Conservation (phyloP, 345 rosid species). For the Streptanthus diversifolius region DNA sequence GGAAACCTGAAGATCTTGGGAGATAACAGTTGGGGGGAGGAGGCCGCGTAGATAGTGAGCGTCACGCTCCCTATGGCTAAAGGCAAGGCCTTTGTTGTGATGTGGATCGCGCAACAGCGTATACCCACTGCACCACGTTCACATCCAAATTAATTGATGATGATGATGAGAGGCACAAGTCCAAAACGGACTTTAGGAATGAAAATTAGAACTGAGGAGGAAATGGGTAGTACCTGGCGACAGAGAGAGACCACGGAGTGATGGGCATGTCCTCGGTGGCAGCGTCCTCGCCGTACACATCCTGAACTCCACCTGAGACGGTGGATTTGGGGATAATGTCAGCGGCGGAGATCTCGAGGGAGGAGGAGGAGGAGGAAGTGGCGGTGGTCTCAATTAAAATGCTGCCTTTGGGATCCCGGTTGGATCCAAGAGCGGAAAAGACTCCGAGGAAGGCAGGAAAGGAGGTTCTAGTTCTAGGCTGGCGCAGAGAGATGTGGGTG, state of each 20-base stretch:
- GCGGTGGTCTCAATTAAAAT: slow-evolving; percentile 44
- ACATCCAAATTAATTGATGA: not conserved
- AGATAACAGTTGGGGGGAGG: slow-evolving; percentile 78
- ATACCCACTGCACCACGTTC: slow-evolving; percentile 61
- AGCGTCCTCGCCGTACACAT: slow-evolving; percentile 64
- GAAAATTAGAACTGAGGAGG: not conserved
- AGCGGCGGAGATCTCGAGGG: slow-evolving; percentile 38
- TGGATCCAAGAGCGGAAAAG: slow-evolving; percentile 39
- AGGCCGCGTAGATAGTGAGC: slow-evolving; percentile 93
- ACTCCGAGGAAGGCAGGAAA: slow-evolving; percentile 40
- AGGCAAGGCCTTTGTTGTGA: slow-evolving; percentile 96
- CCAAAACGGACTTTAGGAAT: not conserved
- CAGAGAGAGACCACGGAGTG: slow-evolving; percentile 80
- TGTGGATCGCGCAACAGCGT: slow-evolving; percentile 94
- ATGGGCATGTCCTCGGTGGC: slow-evolving; percentile 69
- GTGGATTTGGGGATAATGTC: slow-evolving; percentile 46
- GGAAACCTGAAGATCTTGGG: slow-evolving; percentile 87
- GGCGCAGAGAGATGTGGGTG: slow-evolving; percentile 40
- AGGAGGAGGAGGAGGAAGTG: slow-evolving; percentile 10
- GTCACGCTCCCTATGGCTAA: slow-evolving; percentile 73
- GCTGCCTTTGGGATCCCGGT: slow-evolving; percentile 42
- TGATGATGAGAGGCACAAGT: not conserved
- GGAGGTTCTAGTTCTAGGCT: slow-evolving; percentile 22
- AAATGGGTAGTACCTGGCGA: slow-evolving; percentile 57
- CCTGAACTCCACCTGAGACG: slow-evolving; percentile 55